Base-by-base conservation (phyloP, 2,329 filamentous ascomycete genomes). In the Fonsecaea pedrosoi region DNA sequence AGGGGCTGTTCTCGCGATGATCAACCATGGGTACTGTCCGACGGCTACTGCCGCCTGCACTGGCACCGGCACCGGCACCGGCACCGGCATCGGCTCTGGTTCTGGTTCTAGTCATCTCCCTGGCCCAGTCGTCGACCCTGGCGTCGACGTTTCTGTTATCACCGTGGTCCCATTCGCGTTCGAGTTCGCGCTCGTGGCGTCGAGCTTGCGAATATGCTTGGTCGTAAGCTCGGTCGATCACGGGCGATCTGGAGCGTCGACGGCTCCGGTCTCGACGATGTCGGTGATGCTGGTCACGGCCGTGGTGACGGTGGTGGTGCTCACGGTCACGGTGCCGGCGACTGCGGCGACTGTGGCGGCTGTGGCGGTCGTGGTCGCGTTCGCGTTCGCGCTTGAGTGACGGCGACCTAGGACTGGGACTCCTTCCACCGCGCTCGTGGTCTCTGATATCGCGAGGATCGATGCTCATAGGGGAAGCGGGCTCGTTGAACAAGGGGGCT, bases 1-100 rank as follows among this genome's bases (percentile, higher is more conserved):
- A 57, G 12, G 61, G 62, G 55, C 64, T 66, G 53, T 69, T 4
- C 37, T 13, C 13, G 4, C 25, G n/a, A 25, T 25, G 18, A 9
- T 21, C 3, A 25, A 3, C 18, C 10, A 12, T 8, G 45, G 45
- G 9, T 54, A 13, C 15, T n/a, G 25, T 32, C 8, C 18, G 32
- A 48, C 15, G 32, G 37, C 48, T 50, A 15, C 48, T 18, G 8
- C 12, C n/a, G 18, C 15, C 21, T 7, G 21, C 12, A 13, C 38
- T 4, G 38, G 38, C 38, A 25, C 25, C 25, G 25, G 25, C 25
- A 25, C 2, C 25, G 2, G 25, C 25, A 13, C 38, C 13, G 38
- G 38, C 38, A 25, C 25, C 25, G 25, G 25, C 25, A 25, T 25
- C 25, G 2, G 25, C 25, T 25, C 25, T 25, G 25, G 25, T 25